Base-by-base conservation (phyloP, 192 early-diverging fungal genomes). In the Linnemannia schmuckeri region DNA sequence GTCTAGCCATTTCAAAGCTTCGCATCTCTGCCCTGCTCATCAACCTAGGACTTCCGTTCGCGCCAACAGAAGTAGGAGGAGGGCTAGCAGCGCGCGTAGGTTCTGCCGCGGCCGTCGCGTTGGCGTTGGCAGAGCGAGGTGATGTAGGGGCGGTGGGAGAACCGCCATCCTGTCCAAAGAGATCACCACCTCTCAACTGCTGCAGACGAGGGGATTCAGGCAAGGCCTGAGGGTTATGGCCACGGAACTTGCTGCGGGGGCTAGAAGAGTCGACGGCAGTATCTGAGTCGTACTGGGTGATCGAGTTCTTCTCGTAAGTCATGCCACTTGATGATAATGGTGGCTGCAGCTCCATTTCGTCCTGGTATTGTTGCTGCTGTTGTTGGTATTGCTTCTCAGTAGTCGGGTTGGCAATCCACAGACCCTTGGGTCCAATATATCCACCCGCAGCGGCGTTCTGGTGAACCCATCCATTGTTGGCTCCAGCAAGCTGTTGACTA, bases 321-420 rank as follows among this genome's bases (percentile, higher is more conserved):
- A 69, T 72, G 18, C 37, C 33, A 40, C 37, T 44, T 9, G 57
- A 61, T 18, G 70, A 70, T 12, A 70, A 44, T 61, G n/a, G 37
- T 40, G 54, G 47, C 61, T 74, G 78, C 15, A 72, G n/a, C 38
- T 76, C 79, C 41, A 72, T 72, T 12, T 84, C 69, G 1, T 35
- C 70, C 17, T 83, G 52, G 33, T 77, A 70, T 33, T 72, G 78
- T 52, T 70, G 77, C 6, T 74, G 72, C 44, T 84, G 76, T n/a
- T 79, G 74, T 17, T 71, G 77, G 55, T 79, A 72, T 13, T 75
- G 83, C 18, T 70, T 40, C 22, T 84, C 83, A 18, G 55, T 46
- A 12, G 78, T 77, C 6, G 83, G 83, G 63, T 86, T 81, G n/a
- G 83, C 79, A n/a, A 81, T 57, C 85, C 85, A 87, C 12, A 81